Evolutionary conservation across 225 moss, liverwort and hornwort genomes (phyloP).

Genomic region (Ulota crispa): DNA sequence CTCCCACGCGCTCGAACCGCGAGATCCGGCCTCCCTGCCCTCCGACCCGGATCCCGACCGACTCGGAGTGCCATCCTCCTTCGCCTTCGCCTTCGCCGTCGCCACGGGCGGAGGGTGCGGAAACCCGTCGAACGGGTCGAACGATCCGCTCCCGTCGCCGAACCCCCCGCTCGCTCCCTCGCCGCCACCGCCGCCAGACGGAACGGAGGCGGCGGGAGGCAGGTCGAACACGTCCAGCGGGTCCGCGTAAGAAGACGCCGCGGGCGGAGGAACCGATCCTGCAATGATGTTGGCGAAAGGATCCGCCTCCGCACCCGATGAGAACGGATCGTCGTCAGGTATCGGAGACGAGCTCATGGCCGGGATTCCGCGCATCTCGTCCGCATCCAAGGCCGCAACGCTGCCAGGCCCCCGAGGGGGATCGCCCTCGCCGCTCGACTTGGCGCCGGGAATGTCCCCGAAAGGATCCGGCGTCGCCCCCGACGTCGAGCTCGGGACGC

Average conservation of each 20-base stretch:
- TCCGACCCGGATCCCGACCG: slow-evolving; percentile 40
- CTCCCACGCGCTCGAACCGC: slow-evolving; percentile 32
- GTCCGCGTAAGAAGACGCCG: slow-evolving; percentile 41
- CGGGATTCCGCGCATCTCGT: slow-evolving; percentile 53
- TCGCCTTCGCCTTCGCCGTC: slow-evolving; percentile 43
- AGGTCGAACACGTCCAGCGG: slow-evolving; percentile 62
- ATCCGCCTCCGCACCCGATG: slow-evolving; percentile 37
- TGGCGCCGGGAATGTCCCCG: slow-evolving; percentile 21
- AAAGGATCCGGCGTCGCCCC: slow-evolving; percentile 35
- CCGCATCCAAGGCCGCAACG: slow-evolving; percentile 32
- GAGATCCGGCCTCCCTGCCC: slow-evolving; percentile 31
- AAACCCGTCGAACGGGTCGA: slow-evolving; percentile 69
- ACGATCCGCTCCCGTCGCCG: slow-evolving; percentile 55
- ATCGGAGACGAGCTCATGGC: slow-evolving; percentile 23
- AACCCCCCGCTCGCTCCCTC: slow-evolving; percentile 36
- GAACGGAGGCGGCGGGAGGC: slow-evolving; percentile 37
- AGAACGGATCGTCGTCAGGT: slow-evolving; percentile 41
- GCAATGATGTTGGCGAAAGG: slow-evolving; percentile 50
- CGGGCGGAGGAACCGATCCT: slow-evolving; percentile 34
- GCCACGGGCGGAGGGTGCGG: slow-evolving; percentile 46
- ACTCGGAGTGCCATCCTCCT: slow-evolving; percentile 40
- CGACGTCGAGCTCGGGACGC: slow-evolving; percentile 39
- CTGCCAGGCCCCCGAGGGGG: slow-evolving; percentile 24
- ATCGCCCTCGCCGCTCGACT: slow-evolving; percentile 25
- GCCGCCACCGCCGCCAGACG: slow-evolving; percentile 24